A percentile compares a stretch with the other conserved stretches of the same genome.
Evolutionary conservation across 192 early-diverging fungal genomes (phyloP).

Genomic region (Linnemannia elongata): DNA sequence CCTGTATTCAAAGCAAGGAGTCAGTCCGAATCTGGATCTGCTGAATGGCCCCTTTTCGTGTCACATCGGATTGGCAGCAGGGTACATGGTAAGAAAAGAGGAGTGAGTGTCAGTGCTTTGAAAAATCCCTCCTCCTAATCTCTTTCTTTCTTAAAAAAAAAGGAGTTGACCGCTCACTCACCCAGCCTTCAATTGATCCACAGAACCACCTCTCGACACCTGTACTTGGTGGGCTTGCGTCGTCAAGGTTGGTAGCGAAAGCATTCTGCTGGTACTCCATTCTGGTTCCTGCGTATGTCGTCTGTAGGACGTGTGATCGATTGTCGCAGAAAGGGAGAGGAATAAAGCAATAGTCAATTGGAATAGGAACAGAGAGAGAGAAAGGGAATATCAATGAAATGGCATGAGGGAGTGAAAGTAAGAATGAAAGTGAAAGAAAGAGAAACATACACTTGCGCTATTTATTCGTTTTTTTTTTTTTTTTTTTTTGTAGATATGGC

Average conservation of each 20-base stretch:
- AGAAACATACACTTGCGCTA: neutral
- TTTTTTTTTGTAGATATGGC: neutral
- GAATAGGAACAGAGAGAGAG: neutral
- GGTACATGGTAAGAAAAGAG: neutral
- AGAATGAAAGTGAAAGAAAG: neutral
- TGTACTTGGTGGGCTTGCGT: neutral
- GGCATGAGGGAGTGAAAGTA: neutral
- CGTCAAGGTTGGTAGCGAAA: neutral
- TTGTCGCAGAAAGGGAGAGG: neutral
- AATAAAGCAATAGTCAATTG: neutral
- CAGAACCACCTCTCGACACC: conserved; percentile 6
- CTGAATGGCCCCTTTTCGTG: conserved; percentile 22
- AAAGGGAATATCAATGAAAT: neutral
- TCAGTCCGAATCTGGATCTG: conserved; percentile 17
- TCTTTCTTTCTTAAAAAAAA: neutral
- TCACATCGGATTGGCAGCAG: neutral
- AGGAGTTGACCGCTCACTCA: neutral
- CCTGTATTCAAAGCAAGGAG: conserved; percentile 35
- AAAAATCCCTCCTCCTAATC: neutral
- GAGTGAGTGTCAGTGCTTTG: neutral
- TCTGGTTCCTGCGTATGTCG: neutral
- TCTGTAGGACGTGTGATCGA: neutral
- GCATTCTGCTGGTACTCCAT: neutral
- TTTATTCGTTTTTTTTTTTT: too few relatives aligned
- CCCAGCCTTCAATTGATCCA: conserved; percentile 22